Conservation (phyloP, 2,329 filamentous ascomycete genomes). For the Trichoderma sp. region DNA sequence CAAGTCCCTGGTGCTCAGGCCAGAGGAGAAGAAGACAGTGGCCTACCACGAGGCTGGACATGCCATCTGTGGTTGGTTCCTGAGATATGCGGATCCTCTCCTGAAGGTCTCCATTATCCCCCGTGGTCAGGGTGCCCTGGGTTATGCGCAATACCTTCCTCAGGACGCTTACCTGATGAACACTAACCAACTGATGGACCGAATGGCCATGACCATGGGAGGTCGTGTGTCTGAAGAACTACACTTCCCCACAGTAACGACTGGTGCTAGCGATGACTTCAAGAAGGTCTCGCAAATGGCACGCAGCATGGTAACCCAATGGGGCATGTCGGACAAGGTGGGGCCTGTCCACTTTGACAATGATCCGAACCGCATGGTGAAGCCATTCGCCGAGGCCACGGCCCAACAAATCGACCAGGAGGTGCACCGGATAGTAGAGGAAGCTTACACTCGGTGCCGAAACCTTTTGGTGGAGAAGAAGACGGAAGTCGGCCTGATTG, state of each 20-base stretch:
- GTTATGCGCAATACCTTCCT: constrained; percentile 97
- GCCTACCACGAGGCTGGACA: constrained; percentile 98
- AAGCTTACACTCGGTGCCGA: constrained; percentile 88
- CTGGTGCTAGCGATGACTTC: constrained; percentile 94
- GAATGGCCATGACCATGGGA: constrained; percentile 98
- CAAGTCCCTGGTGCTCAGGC: constrained; percentile 90
- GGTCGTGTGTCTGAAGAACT: constrained; percentile 94
- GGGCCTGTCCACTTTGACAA: constrained; percentile 90
- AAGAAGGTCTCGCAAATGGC: constrained; percentile 97
- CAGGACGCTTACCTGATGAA: constrained; percentile 95
- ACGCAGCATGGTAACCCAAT: constrained; percentile 97
- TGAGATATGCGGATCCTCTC: constrained; percentile 92
- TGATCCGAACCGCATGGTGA: constrained; percentile 77
- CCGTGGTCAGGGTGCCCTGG: constrained; percentile 86
- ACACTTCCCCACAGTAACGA: constrained; percentile 95
- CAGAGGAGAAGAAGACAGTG: constrained; percentile 91
- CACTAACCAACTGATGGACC: constrained; percentile 93
- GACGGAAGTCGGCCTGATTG: constrained; percentile 81
- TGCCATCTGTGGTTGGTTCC: constrained; percentile 97
- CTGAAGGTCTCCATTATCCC: constrained; percentile 99
- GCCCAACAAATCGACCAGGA: constrained; percentile 89
- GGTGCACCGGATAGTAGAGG: constrained; percentile 85
- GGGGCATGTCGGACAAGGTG: constrained; percentile 95
- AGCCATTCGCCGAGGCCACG: constrained; percentile 94
- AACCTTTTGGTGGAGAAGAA: constrained; percentile 83